Conservation (phyloP, 2,329 filamentous ascomycete species). For the Dryadomyces quercivorus region DNA sequence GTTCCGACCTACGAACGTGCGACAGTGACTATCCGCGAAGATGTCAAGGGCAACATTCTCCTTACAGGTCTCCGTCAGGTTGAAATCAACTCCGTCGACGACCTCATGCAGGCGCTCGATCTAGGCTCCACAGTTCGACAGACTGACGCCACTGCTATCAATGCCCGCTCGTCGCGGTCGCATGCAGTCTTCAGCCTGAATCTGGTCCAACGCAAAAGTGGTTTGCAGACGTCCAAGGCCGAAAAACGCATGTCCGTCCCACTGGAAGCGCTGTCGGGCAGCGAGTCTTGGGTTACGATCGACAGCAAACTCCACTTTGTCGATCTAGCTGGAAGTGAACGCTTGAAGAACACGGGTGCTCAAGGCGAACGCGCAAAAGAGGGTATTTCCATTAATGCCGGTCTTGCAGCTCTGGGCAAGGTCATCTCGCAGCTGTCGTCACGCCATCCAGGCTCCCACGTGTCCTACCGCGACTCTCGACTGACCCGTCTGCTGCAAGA, state of each 20-base stretch:
- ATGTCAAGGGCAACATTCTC: constrained; percentile 86
- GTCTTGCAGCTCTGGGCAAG: constrained; percentile 87
- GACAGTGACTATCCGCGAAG: constrained; percentile 84
- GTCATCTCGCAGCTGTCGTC: constrained; percentile 97
- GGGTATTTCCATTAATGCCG: constrained; percentile 96
- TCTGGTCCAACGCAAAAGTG: constrained; percentile 70
- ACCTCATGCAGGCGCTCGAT: constrained; percentile 77
- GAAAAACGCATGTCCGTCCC: constrained; percentile 87
- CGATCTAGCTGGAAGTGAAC: constrained; percentile 90
- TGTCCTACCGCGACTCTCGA: constrained; percentile 97
- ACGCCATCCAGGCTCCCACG: constrained; percentile 72
- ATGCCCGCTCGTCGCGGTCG: constrained; percentile 93
- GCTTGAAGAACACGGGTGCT: constrained; percentile 92
- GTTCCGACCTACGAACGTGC: constrained; percentile 58
- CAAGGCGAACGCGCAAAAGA: constrained; percentile 90
- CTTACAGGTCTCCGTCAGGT: constrained; percentile 82
- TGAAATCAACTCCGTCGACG: constrained; percentile 81
- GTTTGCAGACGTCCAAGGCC: constrained; percentile 35
- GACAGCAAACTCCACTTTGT: constrained; percentile 99
- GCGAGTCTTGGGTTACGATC: constrained; percentile 63
- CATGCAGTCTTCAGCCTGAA: constrained; percentile 97
- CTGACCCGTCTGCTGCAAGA: constrained; percentile 91
- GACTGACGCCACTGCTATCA: constrained; percentile 93
- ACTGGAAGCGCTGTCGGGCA: constrained; percentile 62
- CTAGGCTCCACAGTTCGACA: constrained; percentile 91